Evolutionary conservation across 345 rosid species (phyloP).

Genomic region (rapeseed (Brassica napus)): Da-Ae NC_063441.1:409501-410000

Average conservation of each 20-base stretch:
- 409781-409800: neutral
- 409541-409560: slow-evolving; percentile 66
- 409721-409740: neutral
- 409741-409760: neutral
- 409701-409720: slow-evolving; percentile 52
- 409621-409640: slow-evolving; percentile 65
- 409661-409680: slow-evolving; percentile 74
- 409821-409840: neutral
- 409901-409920: neutral
- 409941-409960: neutral
- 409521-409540: slow-evolving; percentile 69
- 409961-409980: neutral
- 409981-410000: no score
- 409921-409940: neutral
- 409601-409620: slow-evolving; percentile 83
- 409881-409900: neutral
- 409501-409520: slow-evolving; percentile 48
- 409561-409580: slow-evolving; percentile 50
- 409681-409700: slow-evolving; percentile 76
- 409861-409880: neutral
- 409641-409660: slow-evolving; percentile 72
- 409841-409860: neutral
- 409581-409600: slow-evolving; percentile 73
- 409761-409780: neutral
- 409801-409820: neutral